A percentile compares a stretch with the other conserved stretches of the same genome.
Evolutionary conservation across 2,329 filamentous ascomycete species (phyloP).

Genomic region (Diaporthe vexans): DNA sequence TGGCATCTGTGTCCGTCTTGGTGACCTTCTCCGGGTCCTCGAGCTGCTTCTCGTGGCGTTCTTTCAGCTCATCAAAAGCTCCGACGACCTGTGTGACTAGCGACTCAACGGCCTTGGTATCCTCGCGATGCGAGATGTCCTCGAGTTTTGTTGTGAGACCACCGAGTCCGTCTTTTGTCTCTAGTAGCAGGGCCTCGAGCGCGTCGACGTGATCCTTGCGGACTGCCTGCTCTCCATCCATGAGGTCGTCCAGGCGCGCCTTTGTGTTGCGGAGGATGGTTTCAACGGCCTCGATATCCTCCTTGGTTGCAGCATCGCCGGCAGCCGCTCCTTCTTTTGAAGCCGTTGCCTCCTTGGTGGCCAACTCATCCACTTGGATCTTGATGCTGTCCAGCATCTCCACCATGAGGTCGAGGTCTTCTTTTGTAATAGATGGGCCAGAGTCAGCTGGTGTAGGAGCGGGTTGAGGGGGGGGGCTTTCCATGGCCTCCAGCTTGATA

Average conservation of each 20-base stretch:
- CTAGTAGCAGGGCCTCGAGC: constrained; percentile 76
- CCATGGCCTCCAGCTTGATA: constrained; percentile 86
- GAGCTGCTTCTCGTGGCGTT: constrained; percentile 65
- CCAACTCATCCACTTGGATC: constrained; percentile 52
- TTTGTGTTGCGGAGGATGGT: constrained; percentile 92
- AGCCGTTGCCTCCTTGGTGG: constrained; percentile 46
- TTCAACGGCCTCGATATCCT: constrained; percentile 92
- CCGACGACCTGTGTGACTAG: constrained; percentile 83
- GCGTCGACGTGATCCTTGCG: constrained; percentile 75
- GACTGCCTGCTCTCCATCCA: constrained; percentile 80
- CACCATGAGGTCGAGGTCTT: constrained; percentile 70
- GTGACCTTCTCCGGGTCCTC: constrained; percentile 76
- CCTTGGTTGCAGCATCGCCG: constrained; percentile 74
- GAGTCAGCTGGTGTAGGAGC: constrained; percentile 46
- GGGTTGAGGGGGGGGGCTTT: constrained; percentile 61
- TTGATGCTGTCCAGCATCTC: constrained; percentile 64
- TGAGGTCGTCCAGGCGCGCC: constrained; percentile 83
- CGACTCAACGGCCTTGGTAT: constrained; percentile 81
- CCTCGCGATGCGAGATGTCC: constrained; percentile 80
- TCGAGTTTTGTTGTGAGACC: constrained; percentile 77
- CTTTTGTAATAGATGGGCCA: constrained; percentile 57
- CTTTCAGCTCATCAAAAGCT: constrained; percentile 81
- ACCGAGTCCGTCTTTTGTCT: constrained; percentile 81
- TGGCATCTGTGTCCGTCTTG: constrained; percentile 85
- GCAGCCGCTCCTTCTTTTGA: constrained; percentile 43